Conservation (phyloP, 768 basidiomycete genomes). For the Sporobolomyces phaffii region DNA sequence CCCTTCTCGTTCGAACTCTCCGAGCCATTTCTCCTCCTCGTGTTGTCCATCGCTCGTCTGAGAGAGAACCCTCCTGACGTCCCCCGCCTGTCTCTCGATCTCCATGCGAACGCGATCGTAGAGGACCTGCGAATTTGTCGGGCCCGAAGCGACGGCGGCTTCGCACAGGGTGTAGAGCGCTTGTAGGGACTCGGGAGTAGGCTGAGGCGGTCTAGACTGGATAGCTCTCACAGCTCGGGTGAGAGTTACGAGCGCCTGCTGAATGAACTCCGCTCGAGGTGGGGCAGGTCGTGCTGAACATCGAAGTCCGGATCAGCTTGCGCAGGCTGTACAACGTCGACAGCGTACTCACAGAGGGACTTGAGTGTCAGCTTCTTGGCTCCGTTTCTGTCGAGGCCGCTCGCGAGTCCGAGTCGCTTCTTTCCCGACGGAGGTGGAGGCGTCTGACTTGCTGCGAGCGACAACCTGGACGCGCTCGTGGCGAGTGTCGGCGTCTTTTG, state of each 20-base stretch:
- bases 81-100: slow-evolving; percentile 55
- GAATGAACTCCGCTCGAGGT: background rate
- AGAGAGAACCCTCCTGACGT: slow-evolving; percentile 50
- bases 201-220: slow-evolving; percentile 35
- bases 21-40: slow-evolving; percentile 56
- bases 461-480: background rate
- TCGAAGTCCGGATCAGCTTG: background rate
- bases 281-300: background rate
- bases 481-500: background rate
- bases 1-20: slow-evolving; percentile 55
- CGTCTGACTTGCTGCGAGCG: background rate
- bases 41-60: slow-evolving; percentile 18
- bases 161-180: slow-evolving; percentile 42
- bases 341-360: background rate
- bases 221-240: slow-evolving; percentile 41
- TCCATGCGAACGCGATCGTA: slow-evolving; percentile 59
- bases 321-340: background rate
- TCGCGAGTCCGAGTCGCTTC: slow-evolving; percentile 20
- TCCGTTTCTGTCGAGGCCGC: slow-evolving; percentile 4
- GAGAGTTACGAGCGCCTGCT: slow-evolving; percentile 30
- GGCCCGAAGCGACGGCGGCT: slow-evolving; percentile 45
- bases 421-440: slow-evolving; percentile 1
- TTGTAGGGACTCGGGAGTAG: slow-evolving; percentile 40
- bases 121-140: slow-evolving; percentile 52
- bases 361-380: slow-evolving; percentile 23